Base-by-base conservation (phyloP, 2,329 filamentous ascomycete species). In the Colletotrichum orchidophilum region DNA sequence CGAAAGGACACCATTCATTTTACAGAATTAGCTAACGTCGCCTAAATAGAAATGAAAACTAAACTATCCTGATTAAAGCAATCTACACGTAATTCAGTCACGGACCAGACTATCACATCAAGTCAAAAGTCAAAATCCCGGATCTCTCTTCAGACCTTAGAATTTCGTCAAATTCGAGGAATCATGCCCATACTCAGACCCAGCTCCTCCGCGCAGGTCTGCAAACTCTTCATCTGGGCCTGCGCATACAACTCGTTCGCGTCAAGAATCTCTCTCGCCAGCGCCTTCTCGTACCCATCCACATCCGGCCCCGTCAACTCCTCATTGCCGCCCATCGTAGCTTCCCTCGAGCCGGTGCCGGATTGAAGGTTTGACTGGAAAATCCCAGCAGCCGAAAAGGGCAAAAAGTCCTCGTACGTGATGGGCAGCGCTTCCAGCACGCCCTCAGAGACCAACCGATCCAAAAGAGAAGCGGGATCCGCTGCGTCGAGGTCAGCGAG, bases 331-430 rank as follows among this genome's bases (percentile, higher is more conserved):
- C 18, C 21, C 13, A 68, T 33, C 7, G 54, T 59, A 13, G 58
- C 39, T 27, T 53, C 49, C 4, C 70, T 60, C 8, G 63, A 42
- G 13, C 39, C 26, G 18, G 39, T 18, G 15, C n/a, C 54, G 15
- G 63, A 46, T 7, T 63, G 63, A 5, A 85, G 74, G 24, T 86
- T 87, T 0, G 84, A 86, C 49, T 81, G 81, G 71, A 87, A 87
- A 49, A 88, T 88, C 0, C 86, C 86, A 0, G 85, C 86, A 0
- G 86, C 87, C 1, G 85, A 87, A 2, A 88, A 76, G 0, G 87
- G 87, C 4, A 88, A 77, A 58, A 88, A 88, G 64, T 88, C 87
- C 68, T 88, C 87, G 66, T 88, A 88, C 0, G 83, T 87, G 21
- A 88, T 81, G 2, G 87, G 84, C 3, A 80, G 75, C 5, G 78